Evolutionary conservation across 208 protist genomes (phyloP).

Genomic region (Acanthamoeba healyi): DNA sequence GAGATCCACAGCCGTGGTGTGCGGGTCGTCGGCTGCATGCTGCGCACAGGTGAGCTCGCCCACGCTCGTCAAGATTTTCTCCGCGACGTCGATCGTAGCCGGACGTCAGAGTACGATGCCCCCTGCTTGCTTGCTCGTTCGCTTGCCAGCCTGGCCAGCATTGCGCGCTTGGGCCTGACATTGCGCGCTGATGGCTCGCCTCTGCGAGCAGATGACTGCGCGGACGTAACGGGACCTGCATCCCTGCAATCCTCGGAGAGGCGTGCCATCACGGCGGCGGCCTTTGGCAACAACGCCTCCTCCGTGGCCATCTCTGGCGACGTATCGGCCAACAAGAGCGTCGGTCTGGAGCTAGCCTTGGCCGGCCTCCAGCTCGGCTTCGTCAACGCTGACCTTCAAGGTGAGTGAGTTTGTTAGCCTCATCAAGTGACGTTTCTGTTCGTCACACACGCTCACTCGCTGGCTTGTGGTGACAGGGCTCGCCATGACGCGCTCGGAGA

Average conservation of each 20-base stretch:
- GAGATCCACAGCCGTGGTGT: neutral
- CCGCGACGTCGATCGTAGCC: neutral
- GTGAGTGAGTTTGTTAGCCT: too few relatives aligned
- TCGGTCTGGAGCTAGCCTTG: neutral
- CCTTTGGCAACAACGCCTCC: neutral
- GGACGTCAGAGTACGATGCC: neutral
- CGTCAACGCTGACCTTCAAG: neutral
- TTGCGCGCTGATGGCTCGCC: too few relatives aligned
- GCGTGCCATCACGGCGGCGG: neutral
- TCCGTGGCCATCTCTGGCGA: neutral
- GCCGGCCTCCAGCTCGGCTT: conserved; percentile 31
- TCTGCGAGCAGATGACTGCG: conserved; percentile 7
- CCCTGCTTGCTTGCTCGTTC: too few relatives aligned
- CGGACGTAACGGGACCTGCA: neutral
- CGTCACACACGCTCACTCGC: neutral
- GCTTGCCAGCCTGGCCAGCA: too few relatives aligned
- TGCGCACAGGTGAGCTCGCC: conserved; percentile 33
- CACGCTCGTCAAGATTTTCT: conserved; percentile 20
- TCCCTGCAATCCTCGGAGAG: neutral
- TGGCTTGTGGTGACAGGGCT: neutral
- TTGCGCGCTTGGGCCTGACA: neutral
- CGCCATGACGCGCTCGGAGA: neutral
- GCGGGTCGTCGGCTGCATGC: neutral
- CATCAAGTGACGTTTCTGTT: too few relatives aligned
- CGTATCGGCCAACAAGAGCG: neutral